These are phyloP conservation scores for Emergomyces pasteurianus DNA, from an alignment of 2,329 filamentous ascomycete species.

Conservation along the genomic window DNA sequence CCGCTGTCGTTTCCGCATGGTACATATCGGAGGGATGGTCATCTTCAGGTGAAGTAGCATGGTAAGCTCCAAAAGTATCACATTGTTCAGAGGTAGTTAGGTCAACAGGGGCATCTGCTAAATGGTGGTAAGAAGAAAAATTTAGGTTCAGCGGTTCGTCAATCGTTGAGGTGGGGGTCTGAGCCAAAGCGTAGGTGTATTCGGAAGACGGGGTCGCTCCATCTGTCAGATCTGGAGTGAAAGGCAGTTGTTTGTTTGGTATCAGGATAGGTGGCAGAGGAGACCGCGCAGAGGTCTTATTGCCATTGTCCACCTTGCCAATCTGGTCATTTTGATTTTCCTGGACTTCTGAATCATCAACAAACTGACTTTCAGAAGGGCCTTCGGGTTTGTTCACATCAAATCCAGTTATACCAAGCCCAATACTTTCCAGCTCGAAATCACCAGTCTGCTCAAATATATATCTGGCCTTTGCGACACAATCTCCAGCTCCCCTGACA, in stretches of 20 bases:
- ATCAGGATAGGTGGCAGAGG: conserved; percentile 37
- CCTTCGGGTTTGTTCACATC: not conserved
- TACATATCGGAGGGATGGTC: conserved; percentile 26
- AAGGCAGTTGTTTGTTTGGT: conserved; percentile 23
- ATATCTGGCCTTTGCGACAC: conserved; percentile 72
- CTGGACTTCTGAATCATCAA: not conserved
- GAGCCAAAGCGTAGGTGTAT: conserved; percentile 23
- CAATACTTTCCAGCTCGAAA: conserved; percentile 59
- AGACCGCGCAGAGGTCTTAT: conserved; percentile 19
- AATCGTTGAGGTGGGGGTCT: conserved; percentile 19
- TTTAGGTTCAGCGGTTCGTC: conserved; percentile 11
- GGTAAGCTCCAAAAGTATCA: conserved; percentile 20
- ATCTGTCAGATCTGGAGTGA: conserved; percentile 27
- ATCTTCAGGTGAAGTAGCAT: conserved; percentile 25
- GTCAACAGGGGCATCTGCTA: conserved; percentile 11
- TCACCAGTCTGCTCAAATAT: conserved; percentile 83
- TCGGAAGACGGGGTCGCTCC: conserved; percentile 27
- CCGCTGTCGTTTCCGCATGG: conserved; percentile 50
- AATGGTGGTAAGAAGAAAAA: conserved; percentile 8
- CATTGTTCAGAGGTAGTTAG: conserved; percentile 18
- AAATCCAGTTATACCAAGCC: conserved; percentile 37
- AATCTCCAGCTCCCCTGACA: conserved; percentile 82
- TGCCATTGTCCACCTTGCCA: not conserved
- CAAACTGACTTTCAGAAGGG: not conserved
- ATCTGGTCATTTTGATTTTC: not conserved